These are phyloP conservation scores for Cercospora sp. DNA, from an alignment of 2,329 filamentous ascomycete genomes.

Conservation along the genomic window DNA sequence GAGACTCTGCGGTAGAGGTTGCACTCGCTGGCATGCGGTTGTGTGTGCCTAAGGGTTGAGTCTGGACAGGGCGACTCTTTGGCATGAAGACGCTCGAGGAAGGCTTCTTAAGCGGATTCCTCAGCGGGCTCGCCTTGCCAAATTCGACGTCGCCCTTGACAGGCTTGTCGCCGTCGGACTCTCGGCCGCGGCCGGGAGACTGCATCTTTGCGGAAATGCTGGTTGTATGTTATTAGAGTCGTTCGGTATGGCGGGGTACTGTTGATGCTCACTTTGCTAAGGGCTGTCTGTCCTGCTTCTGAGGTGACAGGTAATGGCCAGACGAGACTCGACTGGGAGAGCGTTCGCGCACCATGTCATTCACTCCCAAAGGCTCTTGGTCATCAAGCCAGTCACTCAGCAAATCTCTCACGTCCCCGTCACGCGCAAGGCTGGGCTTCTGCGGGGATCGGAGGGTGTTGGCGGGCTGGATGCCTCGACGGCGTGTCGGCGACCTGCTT, in stretches of 20 bases:
- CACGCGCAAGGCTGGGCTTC: constrained; percentile 22
- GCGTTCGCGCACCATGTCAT: constrained; percentile 31
- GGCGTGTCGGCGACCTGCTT: constrained; percentile 10
- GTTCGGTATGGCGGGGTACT: background rate
- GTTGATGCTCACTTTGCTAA: constrained; percentile 30
- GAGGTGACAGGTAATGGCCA: constrained; percentile 25
- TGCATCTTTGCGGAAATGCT: constrained; percentile 38
- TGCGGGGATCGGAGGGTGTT: constrained; percentile 28
- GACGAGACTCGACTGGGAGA: constrained; percentile 27
- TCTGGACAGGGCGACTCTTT: constrained; percentile 22
- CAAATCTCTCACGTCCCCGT: background rate
- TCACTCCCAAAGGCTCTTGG: background rate
- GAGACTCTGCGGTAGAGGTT: background rate
- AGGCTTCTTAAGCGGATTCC: constrained; percentile 44
- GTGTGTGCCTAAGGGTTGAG: constrained; percentile 14
- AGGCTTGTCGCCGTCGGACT: background rate
- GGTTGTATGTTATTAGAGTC: background rate
- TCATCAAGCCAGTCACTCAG: constrained; percentile 13
- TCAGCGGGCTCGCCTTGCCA: constrained; percentile 59
- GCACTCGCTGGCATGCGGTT: constrained; percentile 10
- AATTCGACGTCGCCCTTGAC: constrained; percentile 47
- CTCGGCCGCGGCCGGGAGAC: constrained; percentile 28
- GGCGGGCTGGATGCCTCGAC: constrained; percentile 21
- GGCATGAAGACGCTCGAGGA: constrained; percentile 34
- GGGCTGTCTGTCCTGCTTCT: constrained; percentile 27